phyloP scores from a whole-genome alignment of 352 stramenopile species.

The Phytophthora pseudosyringae region DNA sequence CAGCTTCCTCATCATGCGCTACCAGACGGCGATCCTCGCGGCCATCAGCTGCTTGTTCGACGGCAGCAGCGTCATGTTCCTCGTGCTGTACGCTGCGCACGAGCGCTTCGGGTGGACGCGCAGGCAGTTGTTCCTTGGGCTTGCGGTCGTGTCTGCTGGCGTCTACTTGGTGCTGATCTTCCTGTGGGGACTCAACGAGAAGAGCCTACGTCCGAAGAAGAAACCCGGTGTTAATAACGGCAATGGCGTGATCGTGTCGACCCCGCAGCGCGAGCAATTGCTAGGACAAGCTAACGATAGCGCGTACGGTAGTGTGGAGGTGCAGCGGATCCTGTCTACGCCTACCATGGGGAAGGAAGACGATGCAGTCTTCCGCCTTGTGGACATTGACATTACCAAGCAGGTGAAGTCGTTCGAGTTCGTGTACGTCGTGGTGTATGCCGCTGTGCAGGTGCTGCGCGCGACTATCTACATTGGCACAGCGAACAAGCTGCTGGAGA shows the following conservation, averaged over 20 bases:
- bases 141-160: slow-evolving; percentile 45
- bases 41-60: slow-evolving; percentile 84
- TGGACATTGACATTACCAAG: slow-evolving; percentile 62
- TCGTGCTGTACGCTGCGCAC: slow-evolving; percentile 66
- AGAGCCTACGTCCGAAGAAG: slow-evolving; percentile 40
- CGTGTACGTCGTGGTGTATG: slow-evolving; percentile 74
- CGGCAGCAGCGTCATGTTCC: slow-evolving; percentile 76
- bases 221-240: slow-evolving; percentile 22
- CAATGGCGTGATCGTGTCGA: slow-evolving; percentile 17
- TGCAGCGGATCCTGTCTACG: slow-evolving; percentile 20
- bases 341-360: slow-evolving; percentile 24
- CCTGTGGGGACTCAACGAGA: slow-evolving; percentile 83
- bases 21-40: slow-evolving; percentile 81
- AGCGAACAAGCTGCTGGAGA: slow-evolving; percentile 84
- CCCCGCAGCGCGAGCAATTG: slow-evolving; percentile 37
- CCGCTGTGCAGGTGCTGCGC: slow-evolving; percentile 75
- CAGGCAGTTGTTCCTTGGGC: slow-evolving; percentile 55
- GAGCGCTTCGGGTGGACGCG: slow-evolving; percentile 53
- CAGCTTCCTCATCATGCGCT: slow-evolving; percentile 75
- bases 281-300: slow-evolving; percentile 31
- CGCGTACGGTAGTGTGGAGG: slow-evolving; percentile 35
- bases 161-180: slow-evolving; percentile 74
- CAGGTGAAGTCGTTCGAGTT: slow-evolving; percentile 87
- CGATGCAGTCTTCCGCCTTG: slow-evolving; percentile 41
- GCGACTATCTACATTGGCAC: slow-evolving; percentile 88